A percentile compares a stretch with the other conserved stretches of the same genome.
Evolutionary conservation across 305 asterid species (phyloP).

Genomic region (Rubia peregrina): DNA sequence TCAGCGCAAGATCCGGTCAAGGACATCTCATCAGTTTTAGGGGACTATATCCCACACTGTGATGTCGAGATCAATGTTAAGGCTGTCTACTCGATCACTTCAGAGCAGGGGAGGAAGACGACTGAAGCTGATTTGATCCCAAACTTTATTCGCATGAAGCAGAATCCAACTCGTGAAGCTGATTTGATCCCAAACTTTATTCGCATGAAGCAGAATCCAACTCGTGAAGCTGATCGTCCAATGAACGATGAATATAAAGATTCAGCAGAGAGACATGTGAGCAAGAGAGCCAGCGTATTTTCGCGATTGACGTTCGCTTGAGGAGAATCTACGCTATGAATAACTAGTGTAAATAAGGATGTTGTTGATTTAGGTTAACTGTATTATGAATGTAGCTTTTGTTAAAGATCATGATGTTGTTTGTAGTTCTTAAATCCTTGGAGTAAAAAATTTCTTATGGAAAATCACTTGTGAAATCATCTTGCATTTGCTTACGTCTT

Average conservation of each 20-base stretch:
- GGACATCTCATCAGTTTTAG: conserved; percentile 3
- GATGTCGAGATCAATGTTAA: conserved; percentile 9
- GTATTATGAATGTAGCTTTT: background rate
- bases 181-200: conserved; percentile 2
- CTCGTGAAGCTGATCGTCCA: background rate
- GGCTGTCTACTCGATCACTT: conserved; percentile 8
- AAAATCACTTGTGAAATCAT: background rate
- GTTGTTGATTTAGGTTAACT: background rate
- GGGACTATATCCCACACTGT: conserved; percentile 18
- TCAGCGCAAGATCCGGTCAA: background rate
- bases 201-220: background rate
- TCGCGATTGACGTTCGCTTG: conserved; percentile 15
- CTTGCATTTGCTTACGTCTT: background rate
- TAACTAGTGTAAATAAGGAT: background rate
- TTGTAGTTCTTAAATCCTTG: background rate
- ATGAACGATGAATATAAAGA: background rate
- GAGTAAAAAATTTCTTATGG: background rate
- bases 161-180: background rate
- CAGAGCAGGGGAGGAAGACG: background rate
- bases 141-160: background rate
- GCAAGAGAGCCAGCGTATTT: conserved; percentile 11
- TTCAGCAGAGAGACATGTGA: background rate
- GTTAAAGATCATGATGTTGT: background rate
- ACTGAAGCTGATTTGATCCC: background rate
- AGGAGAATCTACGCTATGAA: background rate